Percentiles rank a stretch among this genome's conserved stretches.
Conservation (phyloP, 2,329 filamentous ascomycete species). For the Venturia effusa region DNA sequence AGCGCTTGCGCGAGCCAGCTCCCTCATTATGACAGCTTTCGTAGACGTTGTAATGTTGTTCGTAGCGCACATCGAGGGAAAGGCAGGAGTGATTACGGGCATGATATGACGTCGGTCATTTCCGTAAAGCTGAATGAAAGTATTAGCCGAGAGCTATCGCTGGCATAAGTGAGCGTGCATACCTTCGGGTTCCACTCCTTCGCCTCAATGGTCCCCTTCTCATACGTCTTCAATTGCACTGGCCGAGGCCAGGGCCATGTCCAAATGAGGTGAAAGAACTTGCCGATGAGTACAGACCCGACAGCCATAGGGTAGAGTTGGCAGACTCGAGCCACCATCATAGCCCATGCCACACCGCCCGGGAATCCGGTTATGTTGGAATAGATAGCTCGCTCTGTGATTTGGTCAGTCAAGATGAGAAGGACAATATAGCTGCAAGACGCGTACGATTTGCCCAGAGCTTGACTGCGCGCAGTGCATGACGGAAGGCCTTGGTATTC, state of each 20-base stretch:
- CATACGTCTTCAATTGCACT: slow-evolving; percentile 76
- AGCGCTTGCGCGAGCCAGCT: slow-evolving; percentile 66
- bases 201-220: slow-evolving; percentile 68
- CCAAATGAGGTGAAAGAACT: slow-evolving; percentile 88
- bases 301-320: slow-evolving; percentile 92
- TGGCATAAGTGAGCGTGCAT: slow-evolving; percentile 17
- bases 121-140: slow-evolving; percentile 53
- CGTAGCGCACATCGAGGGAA: slow-evolving; percentile 95
- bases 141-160: slow-evolving; percentile 14
- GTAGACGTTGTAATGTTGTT: slow-evolving; percentile 88
- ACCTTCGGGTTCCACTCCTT: slow-evolving; percentile 92
- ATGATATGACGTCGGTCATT: slow-evolving; percentile 80
- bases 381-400: slow-evolving; percentile 67
- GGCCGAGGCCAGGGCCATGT: slow-evolving; percentile 92
- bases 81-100: slow-evolving; percentile 96
- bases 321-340: slow-evolving; percentile 91
- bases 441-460: slow-evolving; percentile 72
- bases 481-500: slow-evolving; percentile 77
- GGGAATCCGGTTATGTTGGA: slow-evolving; percentile 95
- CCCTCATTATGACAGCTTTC: slow-evolving; percentile 70
- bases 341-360: slow-evolving; percentile 94
- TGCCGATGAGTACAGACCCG: slow-evolving; percentile 76
- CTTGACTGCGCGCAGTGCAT: slow-evolving; percentile 85
- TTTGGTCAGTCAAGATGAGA: slow-evolving; percentile 12
- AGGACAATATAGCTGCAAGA: not conserved